Evolutionary conservation across 345 rosid species (phyloP).

Genomic region (Citrus australasica): DNA sequence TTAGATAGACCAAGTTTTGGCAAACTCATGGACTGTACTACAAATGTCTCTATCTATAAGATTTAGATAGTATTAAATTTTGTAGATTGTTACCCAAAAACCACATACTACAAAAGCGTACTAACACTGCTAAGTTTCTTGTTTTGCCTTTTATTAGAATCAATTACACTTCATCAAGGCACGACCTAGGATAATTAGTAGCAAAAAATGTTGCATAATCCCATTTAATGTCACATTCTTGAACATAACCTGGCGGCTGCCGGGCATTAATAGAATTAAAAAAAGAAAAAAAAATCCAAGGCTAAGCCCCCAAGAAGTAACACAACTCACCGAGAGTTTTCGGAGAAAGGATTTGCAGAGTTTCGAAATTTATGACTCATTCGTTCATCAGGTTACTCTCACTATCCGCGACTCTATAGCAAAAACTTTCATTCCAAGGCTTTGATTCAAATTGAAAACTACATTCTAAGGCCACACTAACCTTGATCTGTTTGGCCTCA

Average conservation of each 20-base stretch:
- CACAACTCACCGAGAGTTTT: not conserved
- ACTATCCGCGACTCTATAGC: not conserved
- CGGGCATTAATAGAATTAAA: not conserved
- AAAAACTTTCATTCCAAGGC: slow-evolving; percentile 3
- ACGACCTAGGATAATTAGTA: not conserved
- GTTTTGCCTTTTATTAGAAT: too few species aligned
- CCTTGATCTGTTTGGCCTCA: slow-evolving; percentile 7
- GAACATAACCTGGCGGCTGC: not conserved
- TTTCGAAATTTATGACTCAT: not conserved
- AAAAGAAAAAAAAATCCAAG: not conserved
- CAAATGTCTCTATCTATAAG: too few species aligned
- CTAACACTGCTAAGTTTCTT: too few species aligned
- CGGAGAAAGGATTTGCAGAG: not conserved
- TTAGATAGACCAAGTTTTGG: too few species aligned
- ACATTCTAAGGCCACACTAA: slow-evolving; percentile 4
- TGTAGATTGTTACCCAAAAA: too few species aligned
- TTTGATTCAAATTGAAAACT: not conserved
- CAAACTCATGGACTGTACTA: too few species aligned
- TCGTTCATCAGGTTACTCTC: not conserved
- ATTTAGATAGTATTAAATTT: too few species aligned
- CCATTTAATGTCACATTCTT: not conserved
- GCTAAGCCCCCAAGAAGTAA: not conserved
- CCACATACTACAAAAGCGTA: too few species aligned
- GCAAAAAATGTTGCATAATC: not conserved
- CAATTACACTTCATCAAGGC: not conserved